Base-by-base conservation (phyloP, 805 yeast species). In the Ogataea paraovalis region DNA sequence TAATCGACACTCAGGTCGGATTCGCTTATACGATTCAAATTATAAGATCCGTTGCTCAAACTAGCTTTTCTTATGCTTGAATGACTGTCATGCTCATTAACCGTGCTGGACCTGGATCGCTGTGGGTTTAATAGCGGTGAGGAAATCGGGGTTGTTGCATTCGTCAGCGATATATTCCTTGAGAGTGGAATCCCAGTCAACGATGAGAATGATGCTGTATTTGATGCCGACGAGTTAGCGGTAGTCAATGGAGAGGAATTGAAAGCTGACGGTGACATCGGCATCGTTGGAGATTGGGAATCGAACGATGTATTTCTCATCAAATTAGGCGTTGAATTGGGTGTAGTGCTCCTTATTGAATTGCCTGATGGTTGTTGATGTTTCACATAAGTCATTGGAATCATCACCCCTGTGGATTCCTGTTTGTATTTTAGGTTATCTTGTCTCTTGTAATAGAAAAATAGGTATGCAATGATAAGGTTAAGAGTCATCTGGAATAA, bases 401-500 rank as follows among this genome's bases (percentile, higher is more conserved):
- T 45, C 16, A 23, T 39, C 7, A 38, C 46, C 8, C 30, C 42
- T 18, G 18, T 23, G 13, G 34, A 13, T 8, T 33, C 33, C 20
- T 38, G 46, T 37, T 43, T 30, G 37, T 22, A n/a, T n/a, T 28
- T 28, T 10, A 19, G 19, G 16, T 10, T 14, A 47, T 41, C 12
- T 8, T 27, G 9, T 63, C 68, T 42, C 56, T 74, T 80, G 64
- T 80, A 87, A 61, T 83, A 79, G 44, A 87, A 68, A 61, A 80
- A 87, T 60, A 85, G 95, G 43, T 74, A 82, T 7, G 87, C 85
- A 47, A 88, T 85, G 51, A 82, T 75, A 38, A 86, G 67, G 62
- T 88, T 94, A 50, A 88, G 71, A 20, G 76, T 60, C 82, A 86
- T 85, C 68, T 88, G 96, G 62, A 87, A 85, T 39, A 83, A 65